A percentile compares a stretch with the other conserved stretches of the same genome.
These are phyloP conservation scores for Hydrangea macrophylla DNA, from an alignment of 148 eudicot genomes.

Conservation along the genomic window DNA sequence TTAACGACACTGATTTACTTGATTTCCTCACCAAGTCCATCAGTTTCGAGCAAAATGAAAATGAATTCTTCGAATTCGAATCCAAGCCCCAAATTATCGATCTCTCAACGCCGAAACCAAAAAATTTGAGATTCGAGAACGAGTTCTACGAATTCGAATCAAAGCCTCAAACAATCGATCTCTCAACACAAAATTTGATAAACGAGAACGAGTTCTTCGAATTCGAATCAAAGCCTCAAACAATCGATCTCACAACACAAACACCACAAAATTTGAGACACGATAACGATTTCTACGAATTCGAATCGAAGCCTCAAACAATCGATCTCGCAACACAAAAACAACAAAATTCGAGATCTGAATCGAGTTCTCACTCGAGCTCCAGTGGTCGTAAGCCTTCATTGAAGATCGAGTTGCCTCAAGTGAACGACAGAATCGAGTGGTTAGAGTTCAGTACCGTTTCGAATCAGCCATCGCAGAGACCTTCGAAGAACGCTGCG, in stretches of 20 bases:
- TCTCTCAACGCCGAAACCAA: conserved; percentile 1
- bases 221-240: conserved; percentile 1
- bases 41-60: neutral
- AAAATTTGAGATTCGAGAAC: neutral
- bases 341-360: no score
- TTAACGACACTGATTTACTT: neutral
- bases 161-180: no score
- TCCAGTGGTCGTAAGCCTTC: conserved; percentile 39
- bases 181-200: no score
- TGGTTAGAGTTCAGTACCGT: conserved; percentile 27
- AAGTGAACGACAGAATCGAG: conserved; percentile 20
- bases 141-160: no score
- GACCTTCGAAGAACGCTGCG: conserved; percentile 3
- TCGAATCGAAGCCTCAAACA: no score
- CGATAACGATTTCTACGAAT: no score
- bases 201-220: neutral
- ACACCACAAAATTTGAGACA: neutral
- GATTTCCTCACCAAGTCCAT: neutral
- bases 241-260: conserved; percentile 1
- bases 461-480: conserved; percentile 15
- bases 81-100: neutral
- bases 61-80: neutral
- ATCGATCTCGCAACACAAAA: no score
- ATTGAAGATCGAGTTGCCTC: conserved; percentile 44
- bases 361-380: conserved; percentile 12